phyloP scores from a whole-genome alignment of 371 early-diverging fungal species.

The Apophysomyces sp. region DNA sequence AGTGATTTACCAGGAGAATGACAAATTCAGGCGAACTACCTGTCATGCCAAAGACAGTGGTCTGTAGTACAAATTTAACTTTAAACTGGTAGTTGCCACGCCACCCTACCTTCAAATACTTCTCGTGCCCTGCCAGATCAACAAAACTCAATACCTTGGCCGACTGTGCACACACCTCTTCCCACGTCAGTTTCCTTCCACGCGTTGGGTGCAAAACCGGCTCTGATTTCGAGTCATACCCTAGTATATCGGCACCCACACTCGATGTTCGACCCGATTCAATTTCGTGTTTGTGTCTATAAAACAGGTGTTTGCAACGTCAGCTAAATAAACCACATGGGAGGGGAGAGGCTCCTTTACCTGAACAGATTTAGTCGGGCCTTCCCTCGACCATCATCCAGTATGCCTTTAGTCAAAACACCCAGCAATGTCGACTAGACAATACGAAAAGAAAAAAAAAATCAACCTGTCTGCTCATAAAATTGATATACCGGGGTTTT shows the following conservation, averaged over 20 bases:
- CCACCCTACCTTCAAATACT: slow-evolving; percentile 72
- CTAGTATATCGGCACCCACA: slow-evolving; percentile 90
- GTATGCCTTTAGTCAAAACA: slow-evolving; percentile 83
- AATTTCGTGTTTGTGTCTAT: slow-evolving; percentile 90
- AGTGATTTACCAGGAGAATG: slow-evolving; percentile 71
- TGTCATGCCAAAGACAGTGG: slow-evolving; percentile 93
- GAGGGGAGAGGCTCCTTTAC: slow-evolving; percentile 13
- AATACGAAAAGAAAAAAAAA: not conserved
- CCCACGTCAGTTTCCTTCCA: slow-evolving; percentile 77
- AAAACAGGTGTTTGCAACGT: no score
- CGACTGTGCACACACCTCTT: slow-evolving; percentile 73
- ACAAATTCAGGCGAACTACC: slow-evolving; percentile 89
- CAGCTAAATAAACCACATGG: not conserved
- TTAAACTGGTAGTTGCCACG: not conserved
- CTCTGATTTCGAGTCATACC: slow-evolving; percentile 72
- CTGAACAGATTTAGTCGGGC: slow-evolving; percentile 86
- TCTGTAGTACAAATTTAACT: slow-evolving; percentile 26
- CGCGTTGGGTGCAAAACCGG: slow-evolving; percentile 38
- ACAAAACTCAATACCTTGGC: slow-evolving; percentile 86
- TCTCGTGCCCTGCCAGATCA: slow-evolving; percentile 93
- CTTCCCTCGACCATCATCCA: slow-evolving; percentile 94
- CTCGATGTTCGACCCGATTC: slow-evolving; percentile 89
- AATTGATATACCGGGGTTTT: not conserved
- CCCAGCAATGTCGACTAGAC: slow-evolving; percentile 84
- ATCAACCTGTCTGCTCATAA: no score